These are phyloP conservation scores for Catunica adiposa DNA, from an alignment of 2,329 filamentous ascomycete genomes.

Conservation along the genomic window DNA sequence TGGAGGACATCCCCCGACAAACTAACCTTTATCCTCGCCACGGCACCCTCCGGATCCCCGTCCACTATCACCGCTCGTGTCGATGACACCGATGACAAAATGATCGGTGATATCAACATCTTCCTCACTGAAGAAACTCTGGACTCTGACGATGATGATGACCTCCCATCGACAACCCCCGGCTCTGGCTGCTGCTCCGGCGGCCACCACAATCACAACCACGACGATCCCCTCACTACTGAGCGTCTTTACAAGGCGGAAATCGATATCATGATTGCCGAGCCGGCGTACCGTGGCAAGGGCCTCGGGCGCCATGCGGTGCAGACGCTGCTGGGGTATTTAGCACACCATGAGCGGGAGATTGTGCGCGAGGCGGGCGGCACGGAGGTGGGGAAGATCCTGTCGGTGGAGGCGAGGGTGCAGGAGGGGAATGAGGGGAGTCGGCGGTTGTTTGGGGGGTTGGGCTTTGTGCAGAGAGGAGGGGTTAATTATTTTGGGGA, in stretches of 20 bases:
- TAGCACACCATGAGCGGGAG: constrained; percentile 32
- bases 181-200: constrained; percentile 15
- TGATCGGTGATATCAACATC: constrained; percentile 66
- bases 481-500: constrained; percentile 44
- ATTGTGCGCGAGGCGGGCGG: constrained; percentile 35
- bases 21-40: constrained; percentile 63
- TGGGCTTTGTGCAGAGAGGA: constrained; percentile 37
- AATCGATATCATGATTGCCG: constrained; percentile 75
- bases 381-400: constrained; percentile 21
- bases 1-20: constrained; percentile 77
- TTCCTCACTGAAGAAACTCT: constrained; percentile 43
- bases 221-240: constrained; percentile 8
- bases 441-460: constrained; percentile 31
- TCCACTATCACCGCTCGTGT: constrained; percentile 20
- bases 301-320: constrained; percentile 53
- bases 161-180: background rate
- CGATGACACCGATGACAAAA: constrained; percentile 37
- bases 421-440: constrained; percentile 38
- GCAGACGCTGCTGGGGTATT: constrained; percentile 51
- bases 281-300: constrained; percentile 34
- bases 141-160: constrained; percentile 26
- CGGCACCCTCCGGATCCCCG: background rate
- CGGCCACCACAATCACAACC: constrained; percentile 3
- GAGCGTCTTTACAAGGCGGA: constrained; percentile 41
- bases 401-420: constrained; percentile 40